Conservation (phyloP, 345 rosid species). For the Populus nigra region DNA sequence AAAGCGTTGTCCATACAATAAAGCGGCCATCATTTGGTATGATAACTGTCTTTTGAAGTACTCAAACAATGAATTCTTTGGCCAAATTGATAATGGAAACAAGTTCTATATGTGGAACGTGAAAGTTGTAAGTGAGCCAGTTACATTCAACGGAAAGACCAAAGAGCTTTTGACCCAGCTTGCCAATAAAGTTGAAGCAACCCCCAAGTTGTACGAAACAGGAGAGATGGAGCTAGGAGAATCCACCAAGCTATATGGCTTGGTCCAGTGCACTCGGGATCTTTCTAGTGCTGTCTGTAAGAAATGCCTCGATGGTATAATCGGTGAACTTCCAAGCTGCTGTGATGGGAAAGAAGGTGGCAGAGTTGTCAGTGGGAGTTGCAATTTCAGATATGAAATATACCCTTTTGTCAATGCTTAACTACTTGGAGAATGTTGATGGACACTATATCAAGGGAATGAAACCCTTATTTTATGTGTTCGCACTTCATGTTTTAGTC, state of each 20-base stretch:
- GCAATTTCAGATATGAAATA: conserved; percentile 46
- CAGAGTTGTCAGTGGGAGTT: conserved; percentile 45
- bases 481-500: neutral
- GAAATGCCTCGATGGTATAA: conserved; percentile 40
- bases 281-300: conserved; percentile 27
- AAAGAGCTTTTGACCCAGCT: conserved; percentile 29
- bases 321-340: conserved; percentile 41
- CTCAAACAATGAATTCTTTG: conserved; percentile 34
- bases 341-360: conserved; percentile 53
- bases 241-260: conserved; percentile 34
- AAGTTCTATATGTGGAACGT: conserved; percentile 41
- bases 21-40: conserved; percentile 46
- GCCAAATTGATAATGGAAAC: conserved; percentile 36
- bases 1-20: conserved; percentile 33
- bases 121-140: conserved; percentile 21
- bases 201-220: conserved; percentile 22
- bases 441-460: neutral
- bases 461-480: neutral
- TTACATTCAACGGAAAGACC: conserved; percentile 26
- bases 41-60: conserved; percentile 44
- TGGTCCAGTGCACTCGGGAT: conserved; percentile 44
- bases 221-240: conserved; percentile 21
- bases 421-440: neutral
- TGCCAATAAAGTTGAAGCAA: conserved; percentile 16
- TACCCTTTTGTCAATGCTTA: conserved; percentile 41